Base-by-base conservation (phyloP, 2,329 filamentous ascomycete species). In the Dactylellina parvicollis region DNA sequence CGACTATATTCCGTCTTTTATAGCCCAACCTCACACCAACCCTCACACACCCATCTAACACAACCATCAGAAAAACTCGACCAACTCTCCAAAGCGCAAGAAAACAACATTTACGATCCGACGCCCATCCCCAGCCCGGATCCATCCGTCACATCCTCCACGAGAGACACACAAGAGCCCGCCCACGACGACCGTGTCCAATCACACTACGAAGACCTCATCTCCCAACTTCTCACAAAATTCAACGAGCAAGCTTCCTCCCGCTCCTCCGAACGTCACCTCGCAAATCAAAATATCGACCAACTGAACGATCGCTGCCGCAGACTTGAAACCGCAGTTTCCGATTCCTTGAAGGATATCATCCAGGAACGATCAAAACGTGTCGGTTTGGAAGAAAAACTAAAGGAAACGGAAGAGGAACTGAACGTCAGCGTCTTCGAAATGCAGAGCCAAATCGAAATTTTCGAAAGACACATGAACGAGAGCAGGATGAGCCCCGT, bases 351-450 rank as follows among this genome's bases (percentile, higher is more conserved):
- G 7, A 66, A 73, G 24, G 69, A 73, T 47, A 73, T 59, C n/a
- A 60, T 66, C 18, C 54, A 61, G 12, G 69, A 73, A 47, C 60
- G 69, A 24, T 52, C 52, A 5, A 36, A 47, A 14, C 44, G 69
- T 8, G 60, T 61, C 10, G 69, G 69, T 7, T 49, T 73, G 28
- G 69, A 73, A 22, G 60, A 73, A 26, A 65, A 66, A 36, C 38
- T 73, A 3, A 73, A 66, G n/a, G 69, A 73, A 36, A 73, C 69
- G 24, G 69, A 73, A 44, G 69, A 73, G 24, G 69, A 73, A 20
- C 60, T 73, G n/a, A 73, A 73, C 38, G 69, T 73, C 40, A 73
- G 69, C 32, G 69, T 73, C 7, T 73, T 57, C 28, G 69, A 73
- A 24, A 73, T 73, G 69, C 69, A 73, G 22, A 47, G 34, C 30